Conservation (phyloP, 768 basidiomycete genomes). For the Hypholoma fasciculare region DNA sequence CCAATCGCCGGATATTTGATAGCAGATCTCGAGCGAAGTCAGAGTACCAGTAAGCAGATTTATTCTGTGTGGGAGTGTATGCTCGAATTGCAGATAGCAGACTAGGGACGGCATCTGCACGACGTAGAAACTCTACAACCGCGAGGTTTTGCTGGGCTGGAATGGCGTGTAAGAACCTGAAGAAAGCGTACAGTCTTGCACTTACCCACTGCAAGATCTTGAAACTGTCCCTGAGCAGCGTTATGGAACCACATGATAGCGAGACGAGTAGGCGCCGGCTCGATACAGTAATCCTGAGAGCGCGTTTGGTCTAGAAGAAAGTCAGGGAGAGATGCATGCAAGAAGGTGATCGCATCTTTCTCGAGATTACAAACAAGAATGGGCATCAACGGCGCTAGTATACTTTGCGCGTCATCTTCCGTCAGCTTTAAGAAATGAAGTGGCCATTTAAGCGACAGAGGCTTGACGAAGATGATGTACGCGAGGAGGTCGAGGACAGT, state of each 20-base stretch:
- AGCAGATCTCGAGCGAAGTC: background rate
- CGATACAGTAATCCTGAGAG: background rate
- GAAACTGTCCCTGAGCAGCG: background rate
- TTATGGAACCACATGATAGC: background rate
- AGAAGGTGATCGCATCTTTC: background rate
- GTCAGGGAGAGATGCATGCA: constrained; percentile 8
- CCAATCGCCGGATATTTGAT: background rate
- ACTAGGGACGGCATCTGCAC: background rate
- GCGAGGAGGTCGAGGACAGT: background rate
- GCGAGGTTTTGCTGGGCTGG: background rate
- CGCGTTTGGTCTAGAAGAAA: constrained; percentile 1
- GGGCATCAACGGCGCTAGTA: background rate
- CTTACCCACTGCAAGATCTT: background rate
- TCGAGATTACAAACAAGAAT: background rate
- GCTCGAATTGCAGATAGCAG: background rate
- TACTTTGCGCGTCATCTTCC: background rate
- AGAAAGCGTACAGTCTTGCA: too few relatives aligned
- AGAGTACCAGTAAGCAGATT: background rate
- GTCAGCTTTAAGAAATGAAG: background rate
- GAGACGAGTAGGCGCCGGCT: background rate
- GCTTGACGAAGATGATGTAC: background rate
- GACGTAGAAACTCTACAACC: background rate
- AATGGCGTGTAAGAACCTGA: too few relatives aligned
- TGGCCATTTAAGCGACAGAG: background rate
- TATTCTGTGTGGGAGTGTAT: background rate